phyloP scores from a whole-genome alignment of 2,329 filamentous ascomycete species.

The Fusarium tuaranense region DNA sequence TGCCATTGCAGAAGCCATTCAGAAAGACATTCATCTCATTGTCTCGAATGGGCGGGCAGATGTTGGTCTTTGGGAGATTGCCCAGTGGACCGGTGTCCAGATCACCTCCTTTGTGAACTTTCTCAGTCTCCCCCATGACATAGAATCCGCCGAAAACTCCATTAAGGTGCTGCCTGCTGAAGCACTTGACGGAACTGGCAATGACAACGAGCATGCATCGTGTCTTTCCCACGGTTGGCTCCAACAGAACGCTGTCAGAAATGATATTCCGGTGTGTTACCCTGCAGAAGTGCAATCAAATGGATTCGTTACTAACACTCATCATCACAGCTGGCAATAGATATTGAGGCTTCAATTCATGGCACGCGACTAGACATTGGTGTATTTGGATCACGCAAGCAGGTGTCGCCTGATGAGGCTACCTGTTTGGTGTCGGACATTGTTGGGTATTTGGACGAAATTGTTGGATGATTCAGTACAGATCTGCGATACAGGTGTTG shows the following conservation, averaged over 20 bases:
- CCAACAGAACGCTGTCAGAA: conserved; percentile 39
- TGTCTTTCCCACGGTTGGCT: conserved; percentile 19
- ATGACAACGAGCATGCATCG: neutral
- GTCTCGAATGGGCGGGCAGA: conserved; percentile 61
- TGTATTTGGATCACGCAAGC: conserved; percentile 51
- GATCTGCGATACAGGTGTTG: neutral
- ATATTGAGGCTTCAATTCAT: conserved; percentile 54
- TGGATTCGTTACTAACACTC: conserved; percentile 1
- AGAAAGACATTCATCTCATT: conserved; percentile 75
- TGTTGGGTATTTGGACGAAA: conserved; percentile 26
- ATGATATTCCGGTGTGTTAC: conserved; percentile 46
- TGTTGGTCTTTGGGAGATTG: conserved; percentile 77
- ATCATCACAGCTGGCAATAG: conserved; percentile 50
- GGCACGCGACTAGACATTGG: conserved; percentile 52
- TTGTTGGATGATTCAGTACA: neutral
- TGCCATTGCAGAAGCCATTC: conserved; percentile 70
- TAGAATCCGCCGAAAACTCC: neutral
- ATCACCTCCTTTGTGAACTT: conserved; percentile 87
- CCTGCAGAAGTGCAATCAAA: too few species aligned
- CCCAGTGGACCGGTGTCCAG: conserved; percentile 77
- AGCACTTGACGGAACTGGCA: neutral
- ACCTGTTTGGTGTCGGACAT: conserved; percentile 42
- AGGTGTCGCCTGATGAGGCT: conserved; percentile 44
- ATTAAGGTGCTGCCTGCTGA: conserved; percentile 17
- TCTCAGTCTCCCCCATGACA: conserved; percentile 62